Percentiles rank a stretch among this genome's conserved stretches.
Evolutionary conservation across 148 eudicot genomes (phyloP).

Genomic region (Camellia lanceoleosa): DNA sequence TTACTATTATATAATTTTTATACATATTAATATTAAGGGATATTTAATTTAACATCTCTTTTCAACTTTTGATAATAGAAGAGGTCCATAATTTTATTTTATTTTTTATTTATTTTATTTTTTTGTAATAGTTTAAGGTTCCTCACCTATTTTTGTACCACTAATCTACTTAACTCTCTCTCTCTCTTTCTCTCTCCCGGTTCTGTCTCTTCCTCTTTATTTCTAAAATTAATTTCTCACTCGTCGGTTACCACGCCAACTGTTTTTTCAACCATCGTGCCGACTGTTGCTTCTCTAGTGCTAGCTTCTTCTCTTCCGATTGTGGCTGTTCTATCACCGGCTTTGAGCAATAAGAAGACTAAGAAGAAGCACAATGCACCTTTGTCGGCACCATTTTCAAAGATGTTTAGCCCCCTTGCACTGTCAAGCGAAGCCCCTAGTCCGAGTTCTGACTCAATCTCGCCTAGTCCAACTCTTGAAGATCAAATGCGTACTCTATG

Average conservation of each 20-base stretch:
- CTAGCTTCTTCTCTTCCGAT: constrained; percentile 21
- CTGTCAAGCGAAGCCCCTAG: constrained; percentile 56
- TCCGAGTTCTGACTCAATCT: constrained; percentile 31
- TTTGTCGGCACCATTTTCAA: constrained; percentile 44
- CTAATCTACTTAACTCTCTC: too few relatives aligned
- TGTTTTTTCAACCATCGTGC: constrained; percentile 16
- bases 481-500: constrained; percentile 32
- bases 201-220: too few relatives aligned
- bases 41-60: too few relatives aligned
- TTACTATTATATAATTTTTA: too few relatives aligned
- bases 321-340: constrained; percentile 14
- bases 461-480: constrained; percentile 46
- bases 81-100: too few relatives aligned
- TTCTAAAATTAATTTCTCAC: too few relatives aligned
- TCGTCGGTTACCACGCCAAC: neutral
- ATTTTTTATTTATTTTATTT: too few relatives aligned
- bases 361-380: constrained; percentile 11
- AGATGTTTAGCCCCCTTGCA: constrained; percentile 49
- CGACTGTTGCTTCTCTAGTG: constrained; percentile 2
- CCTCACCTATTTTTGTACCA: too few relatives aligned
- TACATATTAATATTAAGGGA: too few relatives aligned
- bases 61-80: too few relatives aligned
- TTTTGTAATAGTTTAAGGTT: too few relatives aligned
- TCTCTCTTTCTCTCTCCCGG: too few relatives aligned
- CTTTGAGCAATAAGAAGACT: constrained; percentile 14